Percentiles rank a stretch among this genome's conserved stretches.
Conservation (phyloP, 2,329 filamentous ascomycete genomes). For the Aspergillus neotritici region DNA sequence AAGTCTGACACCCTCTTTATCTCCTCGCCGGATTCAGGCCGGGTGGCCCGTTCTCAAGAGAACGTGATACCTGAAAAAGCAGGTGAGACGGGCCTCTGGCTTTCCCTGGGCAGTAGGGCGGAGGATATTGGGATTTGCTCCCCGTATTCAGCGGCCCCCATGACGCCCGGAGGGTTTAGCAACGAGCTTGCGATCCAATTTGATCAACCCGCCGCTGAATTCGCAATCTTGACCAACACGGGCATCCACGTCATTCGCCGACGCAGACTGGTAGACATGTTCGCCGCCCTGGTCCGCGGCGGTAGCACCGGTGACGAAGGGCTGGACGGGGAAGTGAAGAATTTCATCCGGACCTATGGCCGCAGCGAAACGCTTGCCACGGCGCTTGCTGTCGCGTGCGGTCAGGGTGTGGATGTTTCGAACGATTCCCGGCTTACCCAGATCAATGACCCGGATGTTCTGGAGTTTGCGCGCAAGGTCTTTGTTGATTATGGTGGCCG, state of each 20-base stretch:
- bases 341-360: constrained; percentile 80
- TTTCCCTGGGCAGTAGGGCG: constrained; percentile 66
- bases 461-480: constrained; percentile 76
- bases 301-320: constrained; percentile 66
- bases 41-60: constrained; percentile 58
- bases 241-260: constrained; percentile 83
- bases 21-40: constrained; percentile 79
- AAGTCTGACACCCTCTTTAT: constrained; percentile 69
- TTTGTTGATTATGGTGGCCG: constrained; percentile 93
- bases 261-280: constrained; percentile 82
- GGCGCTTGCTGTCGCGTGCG: constrained; percentile 88
- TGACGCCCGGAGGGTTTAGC: constrained; percentile 71
- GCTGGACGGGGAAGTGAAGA: constrained; percentile 72
- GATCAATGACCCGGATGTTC: constrained; percentile 73
- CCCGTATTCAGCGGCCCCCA: constrained; percentile 63
- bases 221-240: constrained; percentile 85
- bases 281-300: constrained; percentile 72
- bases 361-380: constrained; percentile 84
- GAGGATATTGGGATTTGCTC: constrained; percentile 76
- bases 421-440: constrained; percentile 63
- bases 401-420: constrained; percentile 78
- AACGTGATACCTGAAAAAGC: constrained; percentile 55
- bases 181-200: constrained; percentile 97
- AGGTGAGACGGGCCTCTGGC: constrained; percentile 73
- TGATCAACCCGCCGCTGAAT: constrained; percentile 72